These are phyloP conservation scores for Lotus japonicus DNA, from an alignment of 306 rosid species.

Conservation along the genomic window DNA sequence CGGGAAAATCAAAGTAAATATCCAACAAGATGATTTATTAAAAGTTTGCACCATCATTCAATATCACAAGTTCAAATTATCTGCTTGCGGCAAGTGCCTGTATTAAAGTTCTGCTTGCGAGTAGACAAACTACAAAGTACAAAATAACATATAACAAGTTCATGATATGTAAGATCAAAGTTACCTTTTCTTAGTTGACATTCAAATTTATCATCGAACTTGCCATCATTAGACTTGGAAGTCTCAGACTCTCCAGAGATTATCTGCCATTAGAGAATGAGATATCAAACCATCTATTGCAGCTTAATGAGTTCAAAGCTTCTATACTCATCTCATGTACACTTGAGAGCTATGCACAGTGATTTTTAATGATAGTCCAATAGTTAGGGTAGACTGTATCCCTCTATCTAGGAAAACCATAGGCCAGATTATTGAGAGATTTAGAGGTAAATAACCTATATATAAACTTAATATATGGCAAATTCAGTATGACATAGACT, in stretches of 20 bases:
- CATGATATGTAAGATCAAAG: neutral
- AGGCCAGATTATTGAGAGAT: too few relatives aligned
- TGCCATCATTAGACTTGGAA: slow-evolving; percentile 49
- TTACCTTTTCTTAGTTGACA: slow-evolving; percentile 58
- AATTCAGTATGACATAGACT: too few relatives aligned
- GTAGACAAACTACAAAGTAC: neutral
- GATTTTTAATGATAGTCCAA: too few relatives aligned
- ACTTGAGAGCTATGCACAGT: neutral
- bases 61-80: neutral
- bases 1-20: too few relatives aligned
- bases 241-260: slow-evolving; percentile 43
- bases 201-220: slow-evolving; percentile 44
- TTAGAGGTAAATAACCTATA: too few relatives aligned
- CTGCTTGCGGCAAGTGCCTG: too few relatives aligned
- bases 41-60: neutral
- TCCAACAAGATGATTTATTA: neutral
- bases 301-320: neutral
- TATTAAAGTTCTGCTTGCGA: neutral
- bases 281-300: slow-evolving; percentile 9
- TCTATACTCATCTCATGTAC: neutral
- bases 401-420: too few relatives aligned
- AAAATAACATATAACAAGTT: slow-evolving; percentile 9
- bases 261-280: slow-evolving; percentile 35
- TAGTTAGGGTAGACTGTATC: too few relatives aligned
- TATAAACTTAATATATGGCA: too few relatives aligned